These are phyloP conservation scores for Sungouiella blattae DNA, from an alignment of 805 yeast genomes.

Conservation along the genomic window DNA sequence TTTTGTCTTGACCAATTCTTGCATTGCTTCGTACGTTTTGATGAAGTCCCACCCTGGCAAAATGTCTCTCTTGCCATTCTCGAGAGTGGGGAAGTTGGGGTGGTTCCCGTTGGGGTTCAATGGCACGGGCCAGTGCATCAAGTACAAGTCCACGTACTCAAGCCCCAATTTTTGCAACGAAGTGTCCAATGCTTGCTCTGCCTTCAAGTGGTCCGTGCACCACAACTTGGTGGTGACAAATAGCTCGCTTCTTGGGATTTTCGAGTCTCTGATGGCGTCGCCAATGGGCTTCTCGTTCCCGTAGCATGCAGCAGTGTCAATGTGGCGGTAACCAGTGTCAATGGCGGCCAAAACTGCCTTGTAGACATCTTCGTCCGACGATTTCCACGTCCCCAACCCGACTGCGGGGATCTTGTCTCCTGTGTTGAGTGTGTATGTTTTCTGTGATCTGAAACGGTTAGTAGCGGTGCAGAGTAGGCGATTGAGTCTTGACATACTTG, in stretches of 20 bases:
- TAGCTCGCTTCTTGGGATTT: slow-evolving; percentile 52
- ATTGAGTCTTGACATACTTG: too few species aligned
- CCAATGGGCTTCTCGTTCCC: slow-evolving; percentile 16
- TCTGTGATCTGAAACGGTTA: too few species aligned
- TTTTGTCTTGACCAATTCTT: slow-evolving; percentile 49
- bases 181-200: slow-evolving; percentile 49
- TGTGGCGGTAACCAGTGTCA: slow-evolving; percentile 26
- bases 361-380: slow-evolving; percentile 52
- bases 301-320: slow-evolving; percentile 14
- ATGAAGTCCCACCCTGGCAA: slow-evolving; percentile 36
- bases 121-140: slow-evolving; percentile 82
- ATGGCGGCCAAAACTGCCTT: slow-evolving; percentile 59
- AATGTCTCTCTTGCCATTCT: slow-evolving; percentile 35
- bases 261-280: slow-evolving; percentile 12
- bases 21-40: slow-evolving; percentile 63
- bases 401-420: slow-evolving; percentile 16
- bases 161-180: slow-evolving; percentile 62
- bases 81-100: slow-evolving; percentile 34
- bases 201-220: slow-evolving; percentile 51
- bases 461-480: too few species aligned
- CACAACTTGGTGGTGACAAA: slow-evolving; percentile 73
- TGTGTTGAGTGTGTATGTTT: slow-evolving; percentile 9
- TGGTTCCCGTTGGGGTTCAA: slow-evolving; percentile 33
- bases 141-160: slow-evolving; percentile 74
- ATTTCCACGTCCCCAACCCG: slow-evolving; percentile 52